Evolutionary conservation across 2,329 filamentous ascomycete species (phyloP), one percentile per base, ranked within the genome.

Genomic region (Chaetothyriales sp.): DNA sequence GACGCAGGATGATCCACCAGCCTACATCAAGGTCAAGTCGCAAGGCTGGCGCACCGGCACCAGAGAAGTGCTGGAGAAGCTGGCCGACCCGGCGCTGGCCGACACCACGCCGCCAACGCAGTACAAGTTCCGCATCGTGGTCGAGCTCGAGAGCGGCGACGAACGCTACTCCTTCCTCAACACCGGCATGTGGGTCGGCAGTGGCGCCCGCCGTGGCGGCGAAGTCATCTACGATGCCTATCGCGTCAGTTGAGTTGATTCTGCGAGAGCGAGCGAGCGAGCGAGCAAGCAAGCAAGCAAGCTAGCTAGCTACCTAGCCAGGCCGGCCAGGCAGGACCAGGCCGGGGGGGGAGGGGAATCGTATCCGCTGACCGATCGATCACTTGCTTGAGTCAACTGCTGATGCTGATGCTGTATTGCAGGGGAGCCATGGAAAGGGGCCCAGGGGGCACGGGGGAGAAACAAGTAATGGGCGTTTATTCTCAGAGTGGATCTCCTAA

Each of bases 121-220:
- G 22, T 73, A 74, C 59, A 72, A 71, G 54, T 73, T 72, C 53
- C 69, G 71, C 49, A 61, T 73, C 45, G 69, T 69, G 53, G 61
- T 74, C 25, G 64, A 66, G 22, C 70, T 74, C 64, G 71, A 74
- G 56, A 73, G 70, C 18, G 71, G 71, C 12, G 71, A 74, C 54
- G 68, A 73, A 49, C 66, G 71, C 19, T 74, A 73, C 52, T 65
- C 67, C 8, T 72, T 73, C 57, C 57, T 73, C 49, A 74, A 73
- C 55, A 72, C 69, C 8, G 62, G 70, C 25, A 71, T 73, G 67
- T 74, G 71, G 71, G 64, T 73, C 49, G 70, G 68, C 48, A 73
- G 70, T 55, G 71, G 70, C 19, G 72, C 70, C 57, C 65, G 70
- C 51, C 63, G 71, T 49, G 66, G 65, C 42, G 64, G 66, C 50